Base-by-base conservation (phyloP, 2,329 filamentous ascomycete genomes). In the Thelonectria blattea region DNA sequence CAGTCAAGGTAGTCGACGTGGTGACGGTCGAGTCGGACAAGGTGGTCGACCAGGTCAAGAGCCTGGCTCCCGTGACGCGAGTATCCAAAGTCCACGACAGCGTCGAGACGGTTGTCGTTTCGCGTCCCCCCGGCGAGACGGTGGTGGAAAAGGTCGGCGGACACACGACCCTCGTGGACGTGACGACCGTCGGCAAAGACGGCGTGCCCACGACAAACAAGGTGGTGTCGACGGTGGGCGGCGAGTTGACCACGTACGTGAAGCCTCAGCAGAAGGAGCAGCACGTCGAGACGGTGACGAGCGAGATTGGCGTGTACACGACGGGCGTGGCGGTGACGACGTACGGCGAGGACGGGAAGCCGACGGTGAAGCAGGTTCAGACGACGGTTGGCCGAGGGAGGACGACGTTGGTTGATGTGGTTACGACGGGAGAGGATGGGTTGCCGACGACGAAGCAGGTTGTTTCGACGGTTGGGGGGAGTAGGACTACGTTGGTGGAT, bases 31-130 rank as follows among this genome's bases (percentile, higher is more conserved):
- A 68, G 30, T 46, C 64, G 14, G 69, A 68, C 10, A 50, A 54
- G n/a, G 71, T 68, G 1, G 54, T 68, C 3, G 65, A 70, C 37
- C 60, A 68, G 22, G 58, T 71, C 9, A 58, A 71, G 24, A 63
- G 68, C 30, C 34, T 69, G 30, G 65, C 30, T 10, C 65, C 68
- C 8, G 62, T 65, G 30, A 70, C 67, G 1, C 58, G 62, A 17
- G 68, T 71, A 4, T 66, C 67, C 3, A 56, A 63, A 12, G 49
- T 65, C 27, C 39, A 63, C 5, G 62, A 57, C 3, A 58, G 66
- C 2, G 61, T 56, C 2, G 15, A 71, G 22, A 71, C 68, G 0
- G 45, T 67, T 11, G 67, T 71, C 20, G 47, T 64, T 18, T 61
- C 65, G 3, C 50, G 60, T 8, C 50, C 24, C 2, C 45, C 41